These are phyloP conservation scores for Cladophialophora chaetospira DNA, from an alignment of 2,329 filamentous ascomycete genomes.

Conservation along the genomic window DNA sequence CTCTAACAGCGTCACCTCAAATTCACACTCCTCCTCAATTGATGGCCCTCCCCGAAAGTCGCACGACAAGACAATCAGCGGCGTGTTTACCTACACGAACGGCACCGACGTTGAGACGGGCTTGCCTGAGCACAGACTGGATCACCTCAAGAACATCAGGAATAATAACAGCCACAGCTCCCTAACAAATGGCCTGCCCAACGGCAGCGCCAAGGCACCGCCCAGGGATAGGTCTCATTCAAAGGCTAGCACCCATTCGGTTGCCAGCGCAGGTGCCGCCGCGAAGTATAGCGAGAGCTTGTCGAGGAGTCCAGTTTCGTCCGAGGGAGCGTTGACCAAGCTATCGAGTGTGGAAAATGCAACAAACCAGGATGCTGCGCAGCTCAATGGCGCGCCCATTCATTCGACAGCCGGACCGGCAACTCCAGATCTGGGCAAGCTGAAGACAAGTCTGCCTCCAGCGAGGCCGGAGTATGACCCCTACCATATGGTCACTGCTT, in stretches of 20 bases:
- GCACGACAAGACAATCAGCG: constrained; percentile 48
- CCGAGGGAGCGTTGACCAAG: constrained; percentile 29
- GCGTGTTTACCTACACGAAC: constrained; percentile 51
- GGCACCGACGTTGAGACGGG: constrained; percentile 48
- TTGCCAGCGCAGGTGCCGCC: constrained; percentile 35
- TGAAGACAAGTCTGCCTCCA: constrained; percentile 23
- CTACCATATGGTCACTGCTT: constrained; percentile 37
- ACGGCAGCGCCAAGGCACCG: constrained; percentile 48
- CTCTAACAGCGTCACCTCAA: constrained; percentile 33
- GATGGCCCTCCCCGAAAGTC: constrained; percentile 46
- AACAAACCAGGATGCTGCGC: constrained; percentile 21
- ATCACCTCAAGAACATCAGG: constrained; percentile 36
- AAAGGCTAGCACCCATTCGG: constrained; percentile 54
- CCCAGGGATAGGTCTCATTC: constrained; percentile 44
- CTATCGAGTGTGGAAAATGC: constrained; percentile 31
- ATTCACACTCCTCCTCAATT: constrained; percentile 36
- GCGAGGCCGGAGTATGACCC: constrained; percentile 32
- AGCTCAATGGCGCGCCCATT: constrained; percentile 27
- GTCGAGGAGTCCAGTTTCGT: constrained; percentile 33
- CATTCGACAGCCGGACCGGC: constrained; percentile 37
- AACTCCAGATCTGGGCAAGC: constrained; percentile 26
- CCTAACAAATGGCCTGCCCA: constrained; percentile 41
- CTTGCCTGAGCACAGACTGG: constrained; percentile 43
- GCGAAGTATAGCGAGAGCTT: constrained; percentile 37
- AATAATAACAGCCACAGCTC: constrained; percentile 36